Conservation (phyloP, 805 yeast genomes). For the Saturnispora serradocipensis region DNA sequence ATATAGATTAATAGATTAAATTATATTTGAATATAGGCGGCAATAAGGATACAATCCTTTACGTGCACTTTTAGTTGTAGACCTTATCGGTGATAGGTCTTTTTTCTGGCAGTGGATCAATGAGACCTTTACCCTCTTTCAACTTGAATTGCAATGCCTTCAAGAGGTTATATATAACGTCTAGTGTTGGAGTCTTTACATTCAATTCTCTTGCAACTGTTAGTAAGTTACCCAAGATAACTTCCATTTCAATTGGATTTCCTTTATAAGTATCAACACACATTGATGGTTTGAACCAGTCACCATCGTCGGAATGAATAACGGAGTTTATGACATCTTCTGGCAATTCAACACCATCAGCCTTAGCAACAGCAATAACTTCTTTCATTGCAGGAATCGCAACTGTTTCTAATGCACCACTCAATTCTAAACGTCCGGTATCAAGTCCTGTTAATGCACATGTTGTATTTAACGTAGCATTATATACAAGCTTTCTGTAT, state of each 20-base stretch:
- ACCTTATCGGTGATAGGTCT: constrained; percentile 26
- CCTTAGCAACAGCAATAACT: constrained; percentile 52
- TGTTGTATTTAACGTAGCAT: constrained; percentile 56
- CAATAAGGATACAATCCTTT: too few relatives aligned
- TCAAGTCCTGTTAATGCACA: constrained; percentile 54
- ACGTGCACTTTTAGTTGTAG: constrained; percentile 1
- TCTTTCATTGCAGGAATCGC: constrained; percentile 61
- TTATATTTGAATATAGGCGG: neutral
- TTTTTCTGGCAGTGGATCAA: constrained; percentile 38
- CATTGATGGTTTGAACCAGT: constrained; percentile 65
- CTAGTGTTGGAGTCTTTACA: constrained; percentile 50
- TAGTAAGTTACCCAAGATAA: constrained; percentile 59
- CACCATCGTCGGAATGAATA: constrained; percentile 50
- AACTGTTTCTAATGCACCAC: constrained; percentile 35
- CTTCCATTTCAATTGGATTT: constrained; percentile 63
- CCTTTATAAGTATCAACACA: constrained; percentile 55
- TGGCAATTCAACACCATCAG: constrained; percentile 54
- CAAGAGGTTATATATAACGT: constrained; percentile 48
- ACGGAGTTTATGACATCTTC: constrained; percentile 39
- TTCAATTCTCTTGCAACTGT: constrained; percentile 38
- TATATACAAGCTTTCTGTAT: constrained; percentile 62
- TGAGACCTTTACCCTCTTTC: constrained; percentile 45
- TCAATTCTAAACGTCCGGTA: constrained; percentile 40
- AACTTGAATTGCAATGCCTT: constrained; percentile 52
- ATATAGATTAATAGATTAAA: neutral